Conservation (phyloP, 805 yeast species). For the Teunomyces kruisii region DNA sequence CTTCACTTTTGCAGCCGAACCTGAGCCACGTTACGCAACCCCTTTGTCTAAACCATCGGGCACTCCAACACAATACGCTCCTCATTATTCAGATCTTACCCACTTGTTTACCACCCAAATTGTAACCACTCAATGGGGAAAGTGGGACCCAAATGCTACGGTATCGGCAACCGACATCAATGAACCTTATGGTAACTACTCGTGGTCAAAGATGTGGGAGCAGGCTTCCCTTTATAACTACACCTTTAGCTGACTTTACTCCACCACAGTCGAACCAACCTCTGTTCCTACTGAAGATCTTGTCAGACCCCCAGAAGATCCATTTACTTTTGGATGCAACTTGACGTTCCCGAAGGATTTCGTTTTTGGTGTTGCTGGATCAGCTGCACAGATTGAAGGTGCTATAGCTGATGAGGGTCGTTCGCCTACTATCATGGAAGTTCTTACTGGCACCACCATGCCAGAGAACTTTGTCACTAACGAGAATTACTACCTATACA, state of each 20-base stretch:
- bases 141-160: slow-evolving; percentile 14
- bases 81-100: not conserved
- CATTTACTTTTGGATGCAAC: slow-evolving; percentile 11
- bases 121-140: slow-evolving; percentile 18
- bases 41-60: slow-evolving; percentile 1
- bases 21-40: slow-evolving; percentile 4
- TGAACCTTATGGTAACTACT: slow-evolving; percentile 20
- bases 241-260: slow-evolving; percentile 10
- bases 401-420: slow-evolving; percentile 33
- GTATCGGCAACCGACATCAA: slow-evolving; percentile 14
- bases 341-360: slow-evolving; percentile 18
- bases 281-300: slow-evolving; percentile 14
- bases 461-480: slow-evolving; percentile 24
- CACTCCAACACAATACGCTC: slow-evolving; percentile 1
- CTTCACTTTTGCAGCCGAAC: slow-evolving; percentile 3
- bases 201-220: slow-evolving; percentile 20
- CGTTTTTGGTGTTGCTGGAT: slow-evolving; percentile 30
- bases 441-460: slow-evolving; percentile 8
- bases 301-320: slow-evolving; percentile 17
- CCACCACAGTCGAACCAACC: slow-evolving; percentile 15
- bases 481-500: slow-evolving; percentile 31
- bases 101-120: not conserved
- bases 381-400: slow-evolving; percentile 38
- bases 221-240: slow-evolving; percentile 12
- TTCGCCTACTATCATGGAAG: slow-evolving; percentile 30